phyloP scores from a whole-genome alignment of 2,329 filamentous ascomycete genomes.

The Cladosporium colombiae region DNA sequence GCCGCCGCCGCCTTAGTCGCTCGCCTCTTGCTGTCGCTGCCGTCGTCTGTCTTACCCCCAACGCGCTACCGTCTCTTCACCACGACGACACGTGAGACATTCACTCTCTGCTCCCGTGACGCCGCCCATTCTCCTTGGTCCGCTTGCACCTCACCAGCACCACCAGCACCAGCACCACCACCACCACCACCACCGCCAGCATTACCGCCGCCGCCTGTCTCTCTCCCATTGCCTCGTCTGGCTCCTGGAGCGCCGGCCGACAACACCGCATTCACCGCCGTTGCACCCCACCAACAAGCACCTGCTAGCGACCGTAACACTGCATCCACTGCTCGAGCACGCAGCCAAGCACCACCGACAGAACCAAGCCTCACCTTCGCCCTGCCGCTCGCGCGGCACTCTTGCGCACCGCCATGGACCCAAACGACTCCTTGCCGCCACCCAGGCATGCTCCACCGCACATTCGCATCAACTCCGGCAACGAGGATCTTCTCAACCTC shows the following conservation, averaged over 20 bases:
- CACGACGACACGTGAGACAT: slow-evolving; percentile 19
- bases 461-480: slow-evolving; percentile 64
- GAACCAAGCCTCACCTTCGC: neutral
- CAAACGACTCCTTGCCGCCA: slow-evolving; percentile 27
- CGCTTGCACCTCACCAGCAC: neutral
- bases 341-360: slow-evolving; percentile 3
- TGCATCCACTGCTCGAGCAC: neutral
- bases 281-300: neutral
- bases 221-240: slow-evolving; percentile 11
- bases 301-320: slow-evolving; percentile 1
- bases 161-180: neutral
- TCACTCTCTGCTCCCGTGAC: slow-evolving; percentile 3
- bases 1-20: neutral
- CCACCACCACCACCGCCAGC: neutral
- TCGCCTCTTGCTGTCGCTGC: neutral
- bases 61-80: slow-evolving; percentile 15
- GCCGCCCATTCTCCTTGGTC: slow-evolving; percentile 6
- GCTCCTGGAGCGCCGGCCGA: slow-evolving; percentile 8
- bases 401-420: slow-evolving; percentile 24
- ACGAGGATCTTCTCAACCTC: slow-evolving; percentile 52
- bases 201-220: neutral
- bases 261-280: slow-evolving; percentile 1
- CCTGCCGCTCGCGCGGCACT: slow-evolving; percentile 18
- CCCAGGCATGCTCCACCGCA: slow-evolving; percentile 51
- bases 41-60: neutral